Evolutionary conservation across 257 asterid species (phyloP), one percentile per base, ranked within the genome.

Genomic region (Mitragyna speciosa): DNA sequence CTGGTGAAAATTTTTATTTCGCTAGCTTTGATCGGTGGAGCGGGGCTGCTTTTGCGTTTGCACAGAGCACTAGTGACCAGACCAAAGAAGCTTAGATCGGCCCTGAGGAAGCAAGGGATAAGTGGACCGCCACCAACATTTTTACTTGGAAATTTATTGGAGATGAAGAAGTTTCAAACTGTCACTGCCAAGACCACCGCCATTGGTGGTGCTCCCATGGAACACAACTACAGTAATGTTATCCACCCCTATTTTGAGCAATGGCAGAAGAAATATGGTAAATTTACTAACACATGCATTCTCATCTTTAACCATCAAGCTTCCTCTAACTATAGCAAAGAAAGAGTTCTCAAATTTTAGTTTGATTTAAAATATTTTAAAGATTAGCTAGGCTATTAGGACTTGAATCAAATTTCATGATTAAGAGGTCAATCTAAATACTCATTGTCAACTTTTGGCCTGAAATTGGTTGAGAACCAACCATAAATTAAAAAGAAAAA

Each of bases 191-290:
- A 47, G 6, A 28, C 82, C 41, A 36, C 39, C 3, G 33, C 71
- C 11, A 24, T 45, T 74, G 5, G 2, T 69, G 81, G 36, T 70
- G 69, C 79, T 15, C 86, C 88, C 9, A 41, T 73, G 2, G n/a
- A 79, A 39, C 93, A 91, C 82, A 30, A 88, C 75, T 81, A 78
- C 59, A 70, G 83, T 22, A 83, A 83, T 11, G 52, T 49, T 91
- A 52, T 86, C n/a, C n/a, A 87, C 52, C 86, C 90, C 36, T 87
- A 88, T 54, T 73, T 85, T 14, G 86, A 85, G 81, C 82, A 82
- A 58, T 91, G 96, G 93, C 79, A 82, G 67, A 83, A 87, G 63
- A 76, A 83, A 85, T 91, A 88, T 28, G 95, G 93, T 86, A 78
- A 43, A 30, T 12, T 69, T 5, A 43, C 5, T 28, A 12, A 68